Conservation (phyloP, 2,329 filamentous ascomycete species). For the Botrytis fabae region DNA sequence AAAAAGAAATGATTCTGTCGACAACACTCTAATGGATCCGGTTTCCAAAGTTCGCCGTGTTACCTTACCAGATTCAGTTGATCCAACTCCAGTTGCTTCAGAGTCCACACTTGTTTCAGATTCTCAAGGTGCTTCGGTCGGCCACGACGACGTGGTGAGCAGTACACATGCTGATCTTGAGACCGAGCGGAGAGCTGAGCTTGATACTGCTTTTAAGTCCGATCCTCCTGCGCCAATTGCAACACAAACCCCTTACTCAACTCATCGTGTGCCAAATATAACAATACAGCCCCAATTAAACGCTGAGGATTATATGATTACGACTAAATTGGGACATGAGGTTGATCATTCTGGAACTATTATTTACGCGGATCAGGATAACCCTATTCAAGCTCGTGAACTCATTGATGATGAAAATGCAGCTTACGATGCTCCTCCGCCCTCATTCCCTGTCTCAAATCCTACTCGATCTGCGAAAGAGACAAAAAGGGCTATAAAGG, state of each 20-base stretch:
- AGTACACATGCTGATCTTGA: not conserved
- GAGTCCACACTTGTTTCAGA: not conserved
- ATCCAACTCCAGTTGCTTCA: not conserved
- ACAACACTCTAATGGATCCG: not conserved
- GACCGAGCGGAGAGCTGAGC: not conserved
- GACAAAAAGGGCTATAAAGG: not conserved
- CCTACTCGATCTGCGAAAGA: not conserved
- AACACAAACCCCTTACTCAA: not conserved
- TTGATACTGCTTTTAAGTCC: not conserved
- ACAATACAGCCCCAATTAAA: not conserved
- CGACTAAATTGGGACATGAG: not conserved
- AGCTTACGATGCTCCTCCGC: not conserved
- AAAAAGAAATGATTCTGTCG: not conserved
- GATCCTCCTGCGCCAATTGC: not conserved
- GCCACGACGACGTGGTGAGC: not conserved
- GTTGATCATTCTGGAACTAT: not conserved
- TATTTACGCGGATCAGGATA: not conserved
- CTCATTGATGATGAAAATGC: not conserved
- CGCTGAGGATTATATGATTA: not conserved
- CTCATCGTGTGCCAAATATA: not conserved
- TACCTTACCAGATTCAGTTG: not conserved
- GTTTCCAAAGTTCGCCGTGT: conserved; percentile 44
- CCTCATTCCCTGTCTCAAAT: not conserved
- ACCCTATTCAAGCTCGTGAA: not conserved
- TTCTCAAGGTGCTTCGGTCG: not conserved